phyloP scores from a whole-genome alignment of 1,284 basidiomycete genomes.

The Mrakiaceae sp. region DNA sequence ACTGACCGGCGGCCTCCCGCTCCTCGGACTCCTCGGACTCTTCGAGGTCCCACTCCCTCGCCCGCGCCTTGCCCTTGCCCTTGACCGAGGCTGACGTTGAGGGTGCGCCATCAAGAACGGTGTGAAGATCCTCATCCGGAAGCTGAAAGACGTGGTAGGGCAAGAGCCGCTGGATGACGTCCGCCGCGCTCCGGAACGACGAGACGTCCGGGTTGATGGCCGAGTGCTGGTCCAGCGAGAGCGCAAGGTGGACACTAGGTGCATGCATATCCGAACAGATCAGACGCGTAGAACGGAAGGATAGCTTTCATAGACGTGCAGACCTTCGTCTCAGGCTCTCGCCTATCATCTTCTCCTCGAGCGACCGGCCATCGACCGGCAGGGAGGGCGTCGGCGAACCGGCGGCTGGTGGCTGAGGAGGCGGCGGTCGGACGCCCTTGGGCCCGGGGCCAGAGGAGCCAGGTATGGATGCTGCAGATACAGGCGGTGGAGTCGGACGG shows the following conservation, averaged over 20 bases:
- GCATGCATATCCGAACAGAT: too few species aligned
- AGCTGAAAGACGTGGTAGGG: constrained; percentile 67
- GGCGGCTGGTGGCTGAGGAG: too few species aligned
- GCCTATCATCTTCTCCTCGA: too few species aligned
- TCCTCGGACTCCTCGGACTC: constrained; percentile 44
- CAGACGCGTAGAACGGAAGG: too few species aligned
- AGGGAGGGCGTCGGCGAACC: too few species aligned
- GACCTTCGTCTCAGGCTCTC: too few species aligned
- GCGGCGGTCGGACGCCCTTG: too few species aligned
- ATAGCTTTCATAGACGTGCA: too few species aligned
- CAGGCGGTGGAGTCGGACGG: too few species aligned
- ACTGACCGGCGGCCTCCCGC: constrained; percentile 34
- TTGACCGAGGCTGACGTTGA: constrained; percentile 18
- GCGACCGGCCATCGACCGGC: too few species aligned
- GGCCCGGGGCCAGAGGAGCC: too few species aligned
- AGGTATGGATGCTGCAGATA: too few species aligned
- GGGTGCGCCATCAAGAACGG: constrained; percentile 10
- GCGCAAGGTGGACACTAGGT: constrained; percentile 44
- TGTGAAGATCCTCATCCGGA: constrained; percentile 48
- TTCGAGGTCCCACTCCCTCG: constrained; percentile 29
- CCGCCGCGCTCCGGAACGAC: constrained; percentile 49
- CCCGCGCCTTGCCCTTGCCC: constrained; percentile 37
- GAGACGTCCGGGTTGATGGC: constrained; percentile 52
- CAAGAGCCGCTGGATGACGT: constrained; percentile 52
- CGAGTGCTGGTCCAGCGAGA: constrained; percentile 50